Evolutionary conservation across 2,329 filamentous ascomycete genomes (phyloP), one percentile per base, ranked within the genome.

Genomic region (Dactylellina leptospora): DNA sequence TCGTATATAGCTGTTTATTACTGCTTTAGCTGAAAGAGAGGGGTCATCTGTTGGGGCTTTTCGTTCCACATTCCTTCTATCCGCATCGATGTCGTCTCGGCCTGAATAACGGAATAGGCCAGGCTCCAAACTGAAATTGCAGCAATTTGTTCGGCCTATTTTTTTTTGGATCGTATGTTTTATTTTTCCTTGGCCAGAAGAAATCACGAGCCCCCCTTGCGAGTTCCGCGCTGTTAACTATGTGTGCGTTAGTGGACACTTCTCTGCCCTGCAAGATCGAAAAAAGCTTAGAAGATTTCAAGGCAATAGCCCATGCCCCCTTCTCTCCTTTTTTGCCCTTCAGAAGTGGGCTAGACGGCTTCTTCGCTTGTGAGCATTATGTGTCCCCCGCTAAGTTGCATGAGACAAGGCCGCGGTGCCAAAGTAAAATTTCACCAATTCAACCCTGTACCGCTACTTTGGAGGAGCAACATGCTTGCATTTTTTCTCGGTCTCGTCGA

Each of bases 51-150:
- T 61, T 61, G 64, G 54, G 63, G 42, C 36, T 71, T 70, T n/a
- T n/a, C 61, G 64, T 71, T 71, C 64, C 64, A 71, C 64, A 71
- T 71, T 71, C 64, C 56, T 71, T 62, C 64, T 58, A 51, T 58
- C 58, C 51, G 50, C 58, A 71, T 64, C 44, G 53, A 48, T 56
- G 44, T 66, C 61, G 50, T 64, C 60, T 64, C 60, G 50, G 60
- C 50, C 42, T 64, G 56, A 69, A 69, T 50, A 28, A 50, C 60
- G 63, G 55, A 63, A 63, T 45, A 47, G 58, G 50, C 51, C 66
- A 63, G 66, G 58, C 66, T 71, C 27, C 66, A 58, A 71, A 63
- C 66, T 62, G 44, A 71, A 71, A 62, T 71, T 62, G 51, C 55
- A 61, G 63, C 63, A 60, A 58, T 68, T 60, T 59, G 25, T 54